Percentiles rank a stretch among this genome's conserved stretches.
These are phyloP conservation scores for Phoma herbarum DNA, from an alignment of 2,329 filamentous ascomycete species.

Conservation along the genomic window DNA sequence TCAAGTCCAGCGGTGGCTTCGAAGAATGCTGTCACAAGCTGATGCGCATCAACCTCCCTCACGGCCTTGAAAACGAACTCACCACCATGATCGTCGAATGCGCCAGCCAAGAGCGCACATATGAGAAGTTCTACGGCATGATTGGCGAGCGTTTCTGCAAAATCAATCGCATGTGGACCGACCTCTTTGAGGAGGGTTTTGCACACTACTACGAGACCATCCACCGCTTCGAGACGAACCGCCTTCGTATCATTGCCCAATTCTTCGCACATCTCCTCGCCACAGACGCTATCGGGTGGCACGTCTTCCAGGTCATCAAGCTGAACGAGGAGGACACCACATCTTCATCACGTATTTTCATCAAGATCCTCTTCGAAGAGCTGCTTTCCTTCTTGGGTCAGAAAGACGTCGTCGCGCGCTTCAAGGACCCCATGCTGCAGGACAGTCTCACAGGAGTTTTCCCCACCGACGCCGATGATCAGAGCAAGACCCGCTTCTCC, in stretches of 20 bases:
- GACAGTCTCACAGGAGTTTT: conserved; percentile 86
- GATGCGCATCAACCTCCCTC: conserved; percentile 84
- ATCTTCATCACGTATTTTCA: conserved; percentile 94
- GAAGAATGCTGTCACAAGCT: conserved; percentile 98
- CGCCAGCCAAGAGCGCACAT: conserved; percentile 95
- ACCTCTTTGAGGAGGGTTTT: conserved; percentile 90
- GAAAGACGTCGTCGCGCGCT: conserved; percentile 76
- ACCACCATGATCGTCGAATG: conserved; percentile 98
- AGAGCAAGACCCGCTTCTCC: conserved; percentile 90
- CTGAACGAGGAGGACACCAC: conserved; percentile 98
- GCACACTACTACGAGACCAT: conserved; percentile 96
- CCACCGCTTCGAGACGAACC: conserved; percentile 95
- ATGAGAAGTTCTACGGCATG: conserved; percentile 95
- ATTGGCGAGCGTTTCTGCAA: conserved; percentile 96
- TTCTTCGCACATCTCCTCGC: conserved; percentile 93
- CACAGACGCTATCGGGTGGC: conserved; percentile 90
- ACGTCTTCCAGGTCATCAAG: conserved; percentile 83
- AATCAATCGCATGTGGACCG: conserved; percentile 92
- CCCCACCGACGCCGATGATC: conserved; percentile 79
- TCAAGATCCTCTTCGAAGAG: conserved; percentile 97
- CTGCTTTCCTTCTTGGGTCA: conserved; percentile 87
- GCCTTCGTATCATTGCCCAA: conserved; percentile 90
- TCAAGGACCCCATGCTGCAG: conserved; percentile 78
- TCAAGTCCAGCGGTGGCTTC: conserved; percentile 95
- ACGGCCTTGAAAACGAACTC: conserved; percentile 86